Evolutionary conservation across 768 basidiomycete genomes (phyloP), one percentile per base, ranked within the genome.

Genomic region (Myochromella boudieri): DNA sequence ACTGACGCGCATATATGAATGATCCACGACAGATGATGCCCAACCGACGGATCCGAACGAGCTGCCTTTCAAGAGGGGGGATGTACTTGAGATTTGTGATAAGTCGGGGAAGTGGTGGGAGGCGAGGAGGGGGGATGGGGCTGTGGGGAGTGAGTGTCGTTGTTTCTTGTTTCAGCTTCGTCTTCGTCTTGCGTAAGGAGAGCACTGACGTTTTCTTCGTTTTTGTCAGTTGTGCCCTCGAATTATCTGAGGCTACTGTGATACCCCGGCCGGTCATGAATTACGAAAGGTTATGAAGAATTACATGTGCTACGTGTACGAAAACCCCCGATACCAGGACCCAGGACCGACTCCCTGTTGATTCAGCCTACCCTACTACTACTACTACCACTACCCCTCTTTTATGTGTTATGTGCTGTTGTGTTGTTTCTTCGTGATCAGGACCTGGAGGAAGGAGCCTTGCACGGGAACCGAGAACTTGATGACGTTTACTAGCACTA

Each of bases 31-130:
- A 93, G 91, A 93, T 67, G 75, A 70, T n/a, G 89, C 82, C 3
- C 84, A 81, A 2, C 64, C 79, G 0, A 81, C 86, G 27, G 95
- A 97, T 60, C 84, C 91, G 1, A 87, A 84, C 58, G 95, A 97
- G 63, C 77, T 97, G 6, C 80, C 84, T 17, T 95, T 97, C 65
- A 61, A 70, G 37, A 92, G 93, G 66, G 91, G 90, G 20, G 95
- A 97, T 56, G 70, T 86, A 3, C 71, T 97, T 46, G 83, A 90
- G 42, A 82, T 97, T 36, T 60, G 87, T 34, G 91, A 95, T 61
- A 82, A 83, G 44, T 52, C 60, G 5, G 87, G 86, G n/a, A 88
- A 90, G 60, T 91, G 91, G 91, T 93, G 90, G 89, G 84, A 85
- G 57, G 87, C 82, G 14, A 79, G 71, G 57, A 87, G 79, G 60